Conservation (phyloP, 768 basidiomycete genomes). For the Vararia minispora region DNA sequence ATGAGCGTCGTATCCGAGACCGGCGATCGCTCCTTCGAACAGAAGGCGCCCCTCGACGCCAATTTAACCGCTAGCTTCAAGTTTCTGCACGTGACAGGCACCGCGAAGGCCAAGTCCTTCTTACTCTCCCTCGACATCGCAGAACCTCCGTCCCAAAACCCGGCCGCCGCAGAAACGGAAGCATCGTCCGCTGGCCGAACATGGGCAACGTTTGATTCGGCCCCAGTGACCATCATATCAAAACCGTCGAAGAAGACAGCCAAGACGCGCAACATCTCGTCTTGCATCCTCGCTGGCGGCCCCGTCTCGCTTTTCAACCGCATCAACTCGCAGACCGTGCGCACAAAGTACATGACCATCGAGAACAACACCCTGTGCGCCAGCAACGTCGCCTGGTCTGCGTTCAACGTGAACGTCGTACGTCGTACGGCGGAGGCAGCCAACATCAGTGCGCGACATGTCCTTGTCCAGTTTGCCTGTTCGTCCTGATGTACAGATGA, state of each 20-base stretch:
- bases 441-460: slow-evolving; percentile 53
- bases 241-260: slow-evolving; percentile 97
- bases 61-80: slow-evolving; percentile 86
- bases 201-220: slow-evolving; percentile 89
- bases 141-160: slow-evolving; percentile 47
- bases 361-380: slow-evolving; percentile 76
- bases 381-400: slow-evolving; percentile 88
- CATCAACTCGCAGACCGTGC: slow-evolving; percentile 93
- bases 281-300: slow-evolving; percentile 81
- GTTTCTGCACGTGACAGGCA: slow-evolving; percentile 80
- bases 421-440: slow-evolving; percentile 57
- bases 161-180: slow-evolving; percentile 29
- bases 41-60: slow-evolving; percentile 73
- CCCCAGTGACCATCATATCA: slow-evolving; percentile 89
- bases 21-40: slow-evolving; percentile 76
- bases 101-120: slow-evolving; percentile 85
- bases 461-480: slow-evolving; percentile 22
- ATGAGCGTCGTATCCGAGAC: slow-evolving; percentile 82
- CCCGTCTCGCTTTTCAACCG: slow-evolving; percentile 92
- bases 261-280: slow-evolving; percentile 86
- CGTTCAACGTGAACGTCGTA: slow-evolving; percentile 87
- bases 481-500: slow-evolving; percentile 7
- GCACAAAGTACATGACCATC: slow-evolving; percentile 96
- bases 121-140: slow-evolving; percentile 77
- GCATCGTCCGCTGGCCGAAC: slow-evolving; percentile 43